Evolutionary conservation across 192 early-diverging fungal genomes (phyloP).

Genomic region (Mycoemilia scoparia): DNA sequence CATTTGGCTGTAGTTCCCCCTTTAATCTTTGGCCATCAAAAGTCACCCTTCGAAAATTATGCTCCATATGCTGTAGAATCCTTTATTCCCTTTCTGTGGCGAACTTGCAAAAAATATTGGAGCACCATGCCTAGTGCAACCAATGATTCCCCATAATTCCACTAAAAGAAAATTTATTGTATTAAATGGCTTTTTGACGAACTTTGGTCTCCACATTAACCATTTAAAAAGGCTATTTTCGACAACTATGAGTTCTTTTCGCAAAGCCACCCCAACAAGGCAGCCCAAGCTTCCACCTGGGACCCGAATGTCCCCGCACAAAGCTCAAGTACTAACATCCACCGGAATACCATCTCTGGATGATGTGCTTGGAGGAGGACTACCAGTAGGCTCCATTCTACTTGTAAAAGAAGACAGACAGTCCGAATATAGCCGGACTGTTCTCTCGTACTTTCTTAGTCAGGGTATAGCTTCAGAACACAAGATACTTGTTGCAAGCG

Average conservation of each 20-base stretch:
- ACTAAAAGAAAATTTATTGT: too few species aligned
- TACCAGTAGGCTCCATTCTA: constrained; percentile 61
- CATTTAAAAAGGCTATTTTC: too few species aligned
- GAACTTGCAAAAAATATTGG: too few species aligned
- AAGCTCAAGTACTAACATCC: constrained; percentile 55
- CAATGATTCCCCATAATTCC: too few species aligned
- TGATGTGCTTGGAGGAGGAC: constrained; percentile 71
- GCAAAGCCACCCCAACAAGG: constrained; percentile 32
- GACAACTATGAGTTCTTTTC: constrained; percentile 24
- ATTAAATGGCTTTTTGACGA: too few species aligned
- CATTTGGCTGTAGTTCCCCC: too few species aligned
- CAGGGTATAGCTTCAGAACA: constrained; percentile 68
- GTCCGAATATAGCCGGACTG: constrained; percentile 60
- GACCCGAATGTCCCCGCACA: constrained; percentile 58
- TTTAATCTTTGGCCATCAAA: too few species aligned
- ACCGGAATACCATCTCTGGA: constrained; percentile 74
- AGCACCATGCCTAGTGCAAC: too few species aligned
- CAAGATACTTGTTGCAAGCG: constrained; percentile 42
- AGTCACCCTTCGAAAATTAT: too few species aligned
- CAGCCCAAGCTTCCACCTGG: constrained; percentile 46
- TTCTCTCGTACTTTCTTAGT: constrained; percentile 68
- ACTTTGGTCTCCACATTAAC: too few species aligned
- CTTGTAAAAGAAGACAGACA: constrained; percentile 63
- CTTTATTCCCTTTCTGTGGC: too few species aligned
- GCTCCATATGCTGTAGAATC: too few species aligned